phyloP scores from a whole-genome alignment of 345 rosid genomes.

The Eucalyptus shirleyi region DNA sequence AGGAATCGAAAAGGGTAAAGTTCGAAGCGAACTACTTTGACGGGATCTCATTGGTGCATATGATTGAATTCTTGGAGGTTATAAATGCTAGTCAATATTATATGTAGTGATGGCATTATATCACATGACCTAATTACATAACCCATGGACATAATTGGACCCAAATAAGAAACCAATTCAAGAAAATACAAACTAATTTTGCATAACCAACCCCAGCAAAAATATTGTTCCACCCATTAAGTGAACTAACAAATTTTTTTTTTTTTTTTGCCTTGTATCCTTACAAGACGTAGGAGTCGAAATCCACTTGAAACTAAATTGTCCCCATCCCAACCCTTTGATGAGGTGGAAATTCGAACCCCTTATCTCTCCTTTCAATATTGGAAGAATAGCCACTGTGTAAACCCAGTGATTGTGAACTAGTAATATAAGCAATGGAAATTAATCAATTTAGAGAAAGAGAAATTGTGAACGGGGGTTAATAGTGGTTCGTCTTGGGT shows the following conservation, averaged over 20 bases:
- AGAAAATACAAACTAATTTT: not conserved
- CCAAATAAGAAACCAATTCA: not conserved
- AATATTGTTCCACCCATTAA: not conserved
- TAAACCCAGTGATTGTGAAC: no score
- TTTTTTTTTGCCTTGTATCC: no score
- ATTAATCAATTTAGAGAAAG: not conserved
- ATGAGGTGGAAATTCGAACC: no score
- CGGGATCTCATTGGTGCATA: accelerated
- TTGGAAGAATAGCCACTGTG: no score
- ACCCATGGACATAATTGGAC: not conserved
- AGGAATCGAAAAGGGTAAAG: not conserved
- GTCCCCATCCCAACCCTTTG: no score
- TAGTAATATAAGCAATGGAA: not conserved
- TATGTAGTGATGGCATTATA: not conserved
- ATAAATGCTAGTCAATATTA: not conserved
- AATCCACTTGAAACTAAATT: no score
- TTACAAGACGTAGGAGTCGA: no score
- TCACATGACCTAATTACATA: not conserved
- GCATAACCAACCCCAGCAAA: not conserved
- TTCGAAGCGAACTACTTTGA: not conserved
- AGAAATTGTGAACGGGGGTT: accelerated
- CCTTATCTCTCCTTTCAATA: no score
- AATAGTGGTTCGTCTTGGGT: not conserved
- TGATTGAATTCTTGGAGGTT: not conserved
- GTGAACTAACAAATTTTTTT: no score